Evolutionary conservation across 2,329 filamentous ascomycete genomes (phyloP), one percentile per base, ranked within the genome.

Genomic region (Microcera coccophila): DNA sequence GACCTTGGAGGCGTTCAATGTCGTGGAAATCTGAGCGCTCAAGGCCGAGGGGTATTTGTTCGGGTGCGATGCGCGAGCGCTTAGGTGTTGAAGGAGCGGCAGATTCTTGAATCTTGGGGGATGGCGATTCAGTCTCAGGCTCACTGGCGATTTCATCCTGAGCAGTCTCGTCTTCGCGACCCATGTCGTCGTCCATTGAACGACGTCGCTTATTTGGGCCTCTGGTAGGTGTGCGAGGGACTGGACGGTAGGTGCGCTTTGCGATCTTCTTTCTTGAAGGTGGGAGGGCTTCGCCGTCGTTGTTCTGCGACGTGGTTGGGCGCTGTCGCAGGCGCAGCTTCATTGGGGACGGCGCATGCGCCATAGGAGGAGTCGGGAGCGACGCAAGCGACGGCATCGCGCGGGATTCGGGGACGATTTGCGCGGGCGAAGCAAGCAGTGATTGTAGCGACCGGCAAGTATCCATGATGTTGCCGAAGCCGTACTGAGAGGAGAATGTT

Each of bases 401-500:
- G n/a, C 39, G 48, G 21, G 70, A 70, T 34, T 71, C 67, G 14
- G 71, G 62, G 22, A 61, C 49, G 48, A 45, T 53, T 16, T 53
- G 54, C 12, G 73, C 66, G 4, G 67, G 53, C 19, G 42, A 44
- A 19, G 71, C 64, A 46, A 82, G 71, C 55, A 82, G 76, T 3
- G 74, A 75, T 57, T 84, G 80, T 1, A 83, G 72, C 4, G 75
- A 77, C 61, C 77, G 78, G 60, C 79, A 83, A 36, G 78, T 76
- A 47, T 68, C 72, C 62, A 79, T 74, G 57, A 83, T 72, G 63
- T 75, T 76, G 58, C 68, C 70, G 52, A 81, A 65, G 16, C 74
- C 65, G 39, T 64, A 65, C 47, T 72, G 67, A 17, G 72, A 61
- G 29, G 70, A 71, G 35, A 67, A 56, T 21, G 69, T 66, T 5